Evolutionary conservation across 2,329 filamentous ascomycete species (phyloP).

Genomic region (Fusarium denticulatum): DNA sequence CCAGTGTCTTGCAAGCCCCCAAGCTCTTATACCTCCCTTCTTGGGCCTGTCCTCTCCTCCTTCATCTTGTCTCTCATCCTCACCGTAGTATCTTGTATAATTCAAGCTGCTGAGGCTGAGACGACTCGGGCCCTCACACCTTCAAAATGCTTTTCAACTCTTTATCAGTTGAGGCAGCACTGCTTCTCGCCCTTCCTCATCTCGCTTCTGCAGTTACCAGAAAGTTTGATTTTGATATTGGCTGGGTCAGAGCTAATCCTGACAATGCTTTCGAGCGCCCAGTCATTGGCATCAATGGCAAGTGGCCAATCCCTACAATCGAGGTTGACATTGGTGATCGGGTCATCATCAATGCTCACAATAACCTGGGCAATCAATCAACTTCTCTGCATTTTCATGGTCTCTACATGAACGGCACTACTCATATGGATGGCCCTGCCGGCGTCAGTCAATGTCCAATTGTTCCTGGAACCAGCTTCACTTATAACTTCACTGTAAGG

Average conservation of each 20-base stretch:
- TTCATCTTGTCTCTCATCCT: not conserved
- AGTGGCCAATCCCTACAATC: slow-evolving; percentile 78
- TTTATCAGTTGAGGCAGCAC: slow-evolving; percentile 23
- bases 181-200: slow-evolving; percentile 30
- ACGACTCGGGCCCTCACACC: not conserved
- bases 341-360: slow-evolving; percentile 67
- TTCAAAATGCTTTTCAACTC: slow-evolving; percentile 32
- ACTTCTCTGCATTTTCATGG: slow-evolving; percentile 78
- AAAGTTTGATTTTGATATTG: slow-evolving; percentile 73
- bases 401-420: slow-evolving; percentile 72
- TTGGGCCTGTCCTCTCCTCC: not conserved
- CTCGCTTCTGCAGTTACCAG: slow-evolving; percentile 54
- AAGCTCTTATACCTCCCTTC: slow-evolving; percentile 6
- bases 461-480: slow-evolving; percentile 69
- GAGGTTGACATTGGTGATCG: slow-evolving; percentile 70
- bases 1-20: slow-evolving; percentile 1
- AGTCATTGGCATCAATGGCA: slow-evolving; percentile 78
- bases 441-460: slow-evolving; percentile 75
- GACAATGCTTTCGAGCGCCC: slow-evolving; percentile 71
- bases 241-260: slow-evolving; percentile 77
- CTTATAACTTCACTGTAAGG: slow-evolving; percentile 73
- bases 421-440: slow-evolving; percentile 75
- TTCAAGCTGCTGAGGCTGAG: slow-evolving; percentile 10
- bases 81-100: not conserved
- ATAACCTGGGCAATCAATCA: slow-evolving; percentile 69